Conservation (phyloP, 2,329 filamentous ascomycete species). For the Trichoderma simmonsii region DNA sequence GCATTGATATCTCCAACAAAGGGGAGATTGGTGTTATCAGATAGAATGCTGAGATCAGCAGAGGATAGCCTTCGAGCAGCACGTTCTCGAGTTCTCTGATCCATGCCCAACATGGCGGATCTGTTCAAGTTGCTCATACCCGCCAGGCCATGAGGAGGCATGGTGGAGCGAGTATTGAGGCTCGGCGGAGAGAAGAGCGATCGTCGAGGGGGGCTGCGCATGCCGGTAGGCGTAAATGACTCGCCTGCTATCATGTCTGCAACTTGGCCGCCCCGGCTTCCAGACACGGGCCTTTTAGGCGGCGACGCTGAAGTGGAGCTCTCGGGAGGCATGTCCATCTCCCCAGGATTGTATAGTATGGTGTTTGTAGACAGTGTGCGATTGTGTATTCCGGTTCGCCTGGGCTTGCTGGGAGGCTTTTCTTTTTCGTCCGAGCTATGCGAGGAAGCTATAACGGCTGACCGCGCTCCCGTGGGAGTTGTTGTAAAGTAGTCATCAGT, state of each 20-base stretch:
- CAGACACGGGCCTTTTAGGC: constrained; percentile 29
- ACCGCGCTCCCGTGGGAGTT: constrained; percentile 45
- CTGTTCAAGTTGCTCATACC: constrained; percentile 36
- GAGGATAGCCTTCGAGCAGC: constrained; percentile 53
- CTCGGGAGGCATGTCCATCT: constrained; percentile 33
- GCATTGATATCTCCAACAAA: constrained; percentile 57
- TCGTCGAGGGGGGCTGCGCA: constrained; percentile 47
- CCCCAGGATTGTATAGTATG: constrained; percentile 74
- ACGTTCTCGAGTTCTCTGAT: constrained; percentile 41
- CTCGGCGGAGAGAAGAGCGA: constrained; percentile 39
- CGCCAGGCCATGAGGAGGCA: constrained; percentile 38
- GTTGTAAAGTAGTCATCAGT: constrained; percentile 54
- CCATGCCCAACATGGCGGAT: constrained; percentile 50
- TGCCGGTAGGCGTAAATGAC: constrained; percentile 36
- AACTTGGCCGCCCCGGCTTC: constrained; percentile 28
- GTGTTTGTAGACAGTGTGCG: constrained; percentile 79
- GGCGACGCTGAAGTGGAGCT: constrained; percentile 46
- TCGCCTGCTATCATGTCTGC: constrained; percentile 30
- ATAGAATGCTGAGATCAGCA: constrained; percentile 69
- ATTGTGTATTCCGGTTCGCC: constrained; percentile 52
- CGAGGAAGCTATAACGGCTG: constrained; percentile 37
- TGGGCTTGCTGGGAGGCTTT: constrained; percentile 32
- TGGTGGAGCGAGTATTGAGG: constrained; percentile 55
- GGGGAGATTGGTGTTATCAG: constrained; percentile 59
- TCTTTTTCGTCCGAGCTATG: constrained; percentile 31